phyloP scores from a whole-genome alignment of 371 early-diverging fungal genomes.

The Fennellomyces sp. region DNA sequence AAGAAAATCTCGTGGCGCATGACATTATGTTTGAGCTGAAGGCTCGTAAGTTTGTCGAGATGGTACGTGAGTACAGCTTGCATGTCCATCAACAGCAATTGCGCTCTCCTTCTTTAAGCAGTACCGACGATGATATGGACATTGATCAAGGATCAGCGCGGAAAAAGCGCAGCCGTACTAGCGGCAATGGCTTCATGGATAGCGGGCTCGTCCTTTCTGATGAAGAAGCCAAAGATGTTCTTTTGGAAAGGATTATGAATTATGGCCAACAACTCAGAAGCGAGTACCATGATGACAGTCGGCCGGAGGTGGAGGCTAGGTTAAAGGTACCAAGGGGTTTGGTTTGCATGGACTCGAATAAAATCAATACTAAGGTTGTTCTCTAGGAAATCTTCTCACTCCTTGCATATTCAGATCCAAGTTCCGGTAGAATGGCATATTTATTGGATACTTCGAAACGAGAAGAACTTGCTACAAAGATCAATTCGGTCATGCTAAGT shows the following conservation, averaged over 20 bases:
- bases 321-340: conserved; percentile 28
- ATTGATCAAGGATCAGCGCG: not conserved
- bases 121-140: conserved; percentile 1
- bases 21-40: conserved; percentile 73
- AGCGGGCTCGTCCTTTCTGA: conserved; percentile 17
- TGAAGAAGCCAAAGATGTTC: conserved; percentile 31
- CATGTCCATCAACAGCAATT: not conserved
- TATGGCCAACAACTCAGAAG: conserved; percentile 76
- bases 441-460: conserved; percentile 45
- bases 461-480: conserved; percentile 27
- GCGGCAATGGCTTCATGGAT: conserved; percentile 7
- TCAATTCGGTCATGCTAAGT: conserved; percentile 24
- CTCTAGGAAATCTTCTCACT: conserved; percentile 66
- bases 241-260: conserved; percentile 51
- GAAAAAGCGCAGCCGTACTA: not conserved
- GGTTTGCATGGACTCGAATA: not conserved
- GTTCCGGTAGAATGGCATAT: conserved; percentile 54
- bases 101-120: not conserved
- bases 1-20: conserved; percentile 38
- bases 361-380: not conserved
- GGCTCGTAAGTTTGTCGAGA: conserved; percentile 86
- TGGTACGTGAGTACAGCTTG: conserved; percentile 59
- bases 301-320: conserved; percentile 19
- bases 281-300: conserved; percentile 63
- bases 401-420: conserved; percentile 77